phyloP scores from a whole-genome alignment of 768 basidiomycete species.

The Hygrocybe punicea region DNA sequence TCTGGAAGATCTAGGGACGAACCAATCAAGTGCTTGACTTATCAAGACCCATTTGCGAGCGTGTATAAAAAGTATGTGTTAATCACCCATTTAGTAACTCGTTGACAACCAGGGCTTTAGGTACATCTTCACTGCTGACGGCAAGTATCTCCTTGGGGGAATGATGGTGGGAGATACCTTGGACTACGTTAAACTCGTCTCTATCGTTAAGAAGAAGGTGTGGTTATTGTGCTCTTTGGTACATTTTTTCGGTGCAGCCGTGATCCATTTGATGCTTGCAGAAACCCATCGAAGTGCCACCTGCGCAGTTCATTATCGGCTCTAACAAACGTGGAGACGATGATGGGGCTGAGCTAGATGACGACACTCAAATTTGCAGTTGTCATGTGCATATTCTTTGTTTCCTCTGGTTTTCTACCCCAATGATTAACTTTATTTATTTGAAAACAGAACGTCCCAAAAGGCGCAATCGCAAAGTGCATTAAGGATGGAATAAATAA shows the following conservation, averaged over 20 bases:
- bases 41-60: conserved; percentile 67
- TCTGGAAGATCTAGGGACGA: conserved; percentile 19
- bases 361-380: conserved; percentile 68
- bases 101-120: not conserved
- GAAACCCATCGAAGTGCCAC: conserved; percentile 65
- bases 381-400: conserved; percentile 47
- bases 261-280: conserved; percentile 16
- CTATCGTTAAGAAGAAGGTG: conserved; percentile 67
- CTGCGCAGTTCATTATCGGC: conserved; percentile 65
- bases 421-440: not conserved
- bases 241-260: not conserved
- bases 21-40: conserved; percentile 58
- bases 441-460: conserved; percentile 51
- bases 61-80: conserved; percentile 58
- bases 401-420: not conserved
- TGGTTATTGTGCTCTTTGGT: conserved; percentile 6
- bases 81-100: not conserved
- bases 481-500: conserved; percentile 49
- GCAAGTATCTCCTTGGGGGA: conserved; percentile 68
- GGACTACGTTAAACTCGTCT: conserved; percentile 67
- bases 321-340: conserved; percentile 47
- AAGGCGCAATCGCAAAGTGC: conserved; percentile 51
- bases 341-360: conserved; percentile 64
- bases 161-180: conserved; percentile 77
- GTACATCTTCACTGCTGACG: conserved; percentile 68